Conservation (phyloP, 768 basidiomycete genomes). For the Aureoboletus auriporus region DNA sequence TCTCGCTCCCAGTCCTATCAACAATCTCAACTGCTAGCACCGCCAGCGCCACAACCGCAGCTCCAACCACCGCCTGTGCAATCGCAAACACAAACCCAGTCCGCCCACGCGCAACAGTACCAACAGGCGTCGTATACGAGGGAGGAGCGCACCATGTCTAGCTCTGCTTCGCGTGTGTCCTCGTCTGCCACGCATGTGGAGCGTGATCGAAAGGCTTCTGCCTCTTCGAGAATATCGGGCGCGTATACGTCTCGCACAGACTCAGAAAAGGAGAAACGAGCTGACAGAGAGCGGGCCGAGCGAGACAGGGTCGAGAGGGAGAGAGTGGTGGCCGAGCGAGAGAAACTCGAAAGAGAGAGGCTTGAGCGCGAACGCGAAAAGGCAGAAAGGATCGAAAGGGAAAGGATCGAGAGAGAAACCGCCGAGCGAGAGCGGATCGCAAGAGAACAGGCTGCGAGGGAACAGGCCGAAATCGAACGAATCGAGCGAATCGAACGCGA, state of each 20-base stretch:
- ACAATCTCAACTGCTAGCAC: conserved; percentile 7
- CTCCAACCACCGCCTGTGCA: not conserved
- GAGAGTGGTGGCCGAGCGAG: conserved; percentile 11
- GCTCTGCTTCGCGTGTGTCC: conserved; percentile 22
- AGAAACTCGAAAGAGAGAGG: conserved; percentile 8
- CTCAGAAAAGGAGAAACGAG: conserved; percentile 23
- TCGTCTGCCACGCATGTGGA: conserved; percentile 19
- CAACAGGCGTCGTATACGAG: conserved; percentile 21
- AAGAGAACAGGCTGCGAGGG: conserved; percentile 6
- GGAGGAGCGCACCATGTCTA: conserved; percentile 25
- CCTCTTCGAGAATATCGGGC: conserved; percentile 32
- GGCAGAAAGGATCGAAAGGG: conserved; percentile 1
- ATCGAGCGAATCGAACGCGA: conserved; percentile 2
- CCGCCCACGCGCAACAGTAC: not conserved
- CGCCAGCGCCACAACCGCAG: not conserved
- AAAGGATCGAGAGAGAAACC: conserved; percentile 4
- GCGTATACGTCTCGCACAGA: conserved; percentile 24
- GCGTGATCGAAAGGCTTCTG: conserved; percentile 23
- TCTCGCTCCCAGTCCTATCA: conserved; percentile 14
- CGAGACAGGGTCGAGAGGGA: conserved; percentile 16
- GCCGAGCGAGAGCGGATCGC: conserved; percentile 5
- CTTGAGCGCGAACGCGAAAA: conserved; percentile 2
- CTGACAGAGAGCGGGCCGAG: conserved; percentile 17
- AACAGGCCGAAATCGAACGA: conserved; percentile 6
- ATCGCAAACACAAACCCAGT: not conserved